Evolutionary conservation across 768 basidiomycete species (phyloP).

Genomic region (Crucibulum laeve): DNA sequence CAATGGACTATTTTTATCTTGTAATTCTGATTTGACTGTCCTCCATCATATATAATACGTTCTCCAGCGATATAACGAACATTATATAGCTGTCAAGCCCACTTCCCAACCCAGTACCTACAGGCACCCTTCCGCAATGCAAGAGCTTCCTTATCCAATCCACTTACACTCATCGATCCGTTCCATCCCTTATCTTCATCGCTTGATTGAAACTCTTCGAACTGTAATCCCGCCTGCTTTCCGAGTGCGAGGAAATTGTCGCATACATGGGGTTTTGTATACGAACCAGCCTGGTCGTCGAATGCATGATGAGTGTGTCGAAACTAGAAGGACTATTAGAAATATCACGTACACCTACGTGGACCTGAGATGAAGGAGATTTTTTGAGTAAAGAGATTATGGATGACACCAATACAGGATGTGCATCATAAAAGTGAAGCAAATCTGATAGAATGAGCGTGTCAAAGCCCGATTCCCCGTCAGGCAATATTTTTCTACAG

Average conservation of each 20-base stretch:
- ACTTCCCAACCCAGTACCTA: slow-evolving; percentile 59
- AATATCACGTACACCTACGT: slow-evolving; percentile 42
- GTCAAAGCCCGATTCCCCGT: slow-evolving; percentile 39
- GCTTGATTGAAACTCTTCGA: slow-evolving; percentile 36
- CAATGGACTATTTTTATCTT: no score
- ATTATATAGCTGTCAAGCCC: slow-evolving; percentile 30
- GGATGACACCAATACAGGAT: slow-evolving; percentile 50
- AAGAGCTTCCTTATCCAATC: slow-evolving; percentile 43
- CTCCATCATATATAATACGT: no score
- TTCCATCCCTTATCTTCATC: slow-evolving; percentile 36
- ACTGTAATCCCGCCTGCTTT: slow-evolving; percentile 32
- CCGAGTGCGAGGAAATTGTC: slow-evolving; percentile 44
- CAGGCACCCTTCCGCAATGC: slow-evolving; percentile 52
- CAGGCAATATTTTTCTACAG: slow-evolving; percentile 14
- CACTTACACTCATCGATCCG: slow-evolving; percentile 41
- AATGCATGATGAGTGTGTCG: not conserved
- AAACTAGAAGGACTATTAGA: not conserved
- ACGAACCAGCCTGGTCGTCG: slow-evolving; percentile 46
- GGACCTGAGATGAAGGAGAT: slow-evolving; percentile 35
- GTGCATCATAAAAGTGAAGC: slow-evolving; percentile 62
- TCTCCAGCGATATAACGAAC: no score
- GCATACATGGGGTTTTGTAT: slow-evolving; percentile 51
- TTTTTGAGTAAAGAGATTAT: slow-evolving; percentile 43
- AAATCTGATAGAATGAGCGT: slow-evolving; percentile 67
- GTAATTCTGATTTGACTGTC: no score